Evolutionary conservation across 352 stramenopile genomes (phyloP).

Genomic region (Thalassiosira exigua): DNA sequence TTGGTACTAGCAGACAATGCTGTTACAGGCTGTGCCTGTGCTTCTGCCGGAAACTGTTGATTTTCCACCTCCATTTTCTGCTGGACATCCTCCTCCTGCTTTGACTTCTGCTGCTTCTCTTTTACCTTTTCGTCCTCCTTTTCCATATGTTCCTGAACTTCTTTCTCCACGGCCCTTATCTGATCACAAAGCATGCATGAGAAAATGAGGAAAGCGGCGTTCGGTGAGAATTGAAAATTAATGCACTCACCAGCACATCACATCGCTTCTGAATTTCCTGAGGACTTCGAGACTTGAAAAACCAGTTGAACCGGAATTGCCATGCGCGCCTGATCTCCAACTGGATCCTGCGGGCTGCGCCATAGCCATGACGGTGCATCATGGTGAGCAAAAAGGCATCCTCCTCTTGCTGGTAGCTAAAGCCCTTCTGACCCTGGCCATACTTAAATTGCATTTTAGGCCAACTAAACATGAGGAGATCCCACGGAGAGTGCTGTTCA

Average conservation of each 20-base stretch:
- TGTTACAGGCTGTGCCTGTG: no score
- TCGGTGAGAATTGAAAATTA: background rate
- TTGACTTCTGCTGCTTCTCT: no score
- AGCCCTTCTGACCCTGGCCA: conserved; percentile 54
- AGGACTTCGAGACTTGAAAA: conserved; percentile 98
- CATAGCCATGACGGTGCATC: conserved; percentile 98
- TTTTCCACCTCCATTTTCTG: no score
- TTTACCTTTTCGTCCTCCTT: no score
- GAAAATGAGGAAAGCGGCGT: conserved; percentile 11
- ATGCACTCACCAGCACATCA: conserved; percentile 93
- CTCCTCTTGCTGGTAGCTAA: conserved; percentile 94
- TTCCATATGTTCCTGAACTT: no score
- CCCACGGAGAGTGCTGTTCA: conserved; percentile 59
- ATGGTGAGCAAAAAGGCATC: conserved; percentile 98
- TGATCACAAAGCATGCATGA: no score
- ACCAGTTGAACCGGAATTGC: conserved; percentile 99
- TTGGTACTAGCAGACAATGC: no score
- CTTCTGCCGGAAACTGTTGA: no score
- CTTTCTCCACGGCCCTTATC: conserved; percentile 57
- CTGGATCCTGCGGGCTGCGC: conserved; percentile 96
- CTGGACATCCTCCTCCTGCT: no score
- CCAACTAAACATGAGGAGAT: conserved; percentile 82
- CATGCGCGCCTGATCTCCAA: conserved; percentile 94
- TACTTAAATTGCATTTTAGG: conserved; percentile 83
- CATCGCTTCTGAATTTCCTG: conserved; percentile 97